phyloP scores from a whole-genome alignment of 2,329 filamentous ascomycete genomes.

The Exutisphaerella laricina region DNA sequence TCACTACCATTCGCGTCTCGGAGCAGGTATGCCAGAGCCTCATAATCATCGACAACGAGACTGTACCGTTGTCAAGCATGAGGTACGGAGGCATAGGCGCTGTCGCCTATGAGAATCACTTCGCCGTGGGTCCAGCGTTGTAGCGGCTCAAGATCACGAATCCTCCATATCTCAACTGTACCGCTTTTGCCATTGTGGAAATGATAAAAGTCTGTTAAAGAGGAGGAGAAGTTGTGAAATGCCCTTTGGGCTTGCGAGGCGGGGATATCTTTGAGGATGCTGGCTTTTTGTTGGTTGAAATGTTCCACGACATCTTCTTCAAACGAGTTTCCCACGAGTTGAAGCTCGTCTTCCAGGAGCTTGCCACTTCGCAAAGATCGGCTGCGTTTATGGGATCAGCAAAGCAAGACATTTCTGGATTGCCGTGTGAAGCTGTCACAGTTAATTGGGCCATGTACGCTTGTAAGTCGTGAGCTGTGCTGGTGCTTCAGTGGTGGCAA shows the following conservation, averaged over 20 bases:
- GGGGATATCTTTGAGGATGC: slow-evolving; percentile 11
- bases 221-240: slow-evolving; percentile 3
- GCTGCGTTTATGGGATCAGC: slow-evolving; percentile 4
- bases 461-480: slow-evolving; percentile 10
- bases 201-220: slow-evolving; percentile 7
- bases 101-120: slow-evolving; percentile 9
- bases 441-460: slow-evolving; percentile 14
- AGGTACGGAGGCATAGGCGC: slow-evolving; percentile 9
- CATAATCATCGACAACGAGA: slow-evolving; percentile 12
- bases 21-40: slow-evolving; percentile 9
- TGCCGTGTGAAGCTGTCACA: neutral
- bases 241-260: slow-evolving; percentile 6
- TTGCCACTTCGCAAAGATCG: slow-evolving; percentile 9
- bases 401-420: slow-evolving; percentile 5
- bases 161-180: slow-evolving; percentile 14
- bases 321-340: slow-evolving; percentile 9
- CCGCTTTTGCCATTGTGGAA: slow-evolving; percentile 5
- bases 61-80: slow-evolving; percentile 12
- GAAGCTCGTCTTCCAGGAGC: slow-evolving; percentile 6
- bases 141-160: slow-evolving; percentile 9
- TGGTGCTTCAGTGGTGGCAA: slow-evolving; percentile 1
- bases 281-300: slow-evolving; percentile 9
- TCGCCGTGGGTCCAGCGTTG: slow-evolving; percentile 7
- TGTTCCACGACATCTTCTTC: slow-evolving; percentile 11
- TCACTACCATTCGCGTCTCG: neutral